phyloP scores from a whole-genome alignment of 164 flowering plant genomes.

The Magnolia changhungtana region DNA sequence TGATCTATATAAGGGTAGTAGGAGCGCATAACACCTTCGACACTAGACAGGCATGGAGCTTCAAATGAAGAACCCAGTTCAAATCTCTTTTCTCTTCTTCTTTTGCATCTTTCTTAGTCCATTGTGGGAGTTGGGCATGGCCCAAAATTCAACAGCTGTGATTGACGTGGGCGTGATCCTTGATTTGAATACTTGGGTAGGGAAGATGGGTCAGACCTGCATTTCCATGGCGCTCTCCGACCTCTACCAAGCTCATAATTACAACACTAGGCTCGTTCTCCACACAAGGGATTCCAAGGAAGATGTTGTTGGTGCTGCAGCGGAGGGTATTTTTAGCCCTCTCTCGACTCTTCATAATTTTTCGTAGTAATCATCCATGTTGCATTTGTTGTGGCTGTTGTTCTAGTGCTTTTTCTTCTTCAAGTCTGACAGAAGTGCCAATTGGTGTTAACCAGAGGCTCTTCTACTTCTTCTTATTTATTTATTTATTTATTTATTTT shows the following conservation, averaged over 20 bases:
- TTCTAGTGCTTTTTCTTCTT: too few species aligned
- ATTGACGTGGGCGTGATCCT: slow-evolving; percentile 17
- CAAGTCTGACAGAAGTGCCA: neutral
- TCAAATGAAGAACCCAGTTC: neutral
- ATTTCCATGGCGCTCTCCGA: slow-evolving; percentile 18
- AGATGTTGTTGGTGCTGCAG: slow-evolving; percentile 15
- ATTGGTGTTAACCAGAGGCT: neutral
- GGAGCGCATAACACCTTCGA: too few species aligned
- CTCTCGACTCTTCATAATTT: neutral
- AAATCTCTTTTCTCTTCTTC: neutral
- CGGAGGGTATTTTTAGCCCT: slow-evolving; percentile 2
- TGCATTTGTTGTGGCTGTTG: neutral
- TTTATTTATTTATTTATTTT: too few species aligned
- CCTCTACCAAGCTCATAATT: slow-evolving; percentile 8
- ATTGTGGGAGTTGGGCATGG: neutral
- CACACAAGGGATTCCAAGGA: slow-evolving; percentile 10
- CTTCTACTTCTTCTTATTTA: too few species aligned
- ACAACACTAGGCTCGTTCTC: slow-evolving; percentile 11
- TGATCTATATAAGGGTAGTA: too few species aligned
- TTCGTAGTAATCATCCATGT: neutral
- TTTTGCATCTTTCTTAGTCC: neutral
- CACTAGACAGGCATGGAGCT: neutral
- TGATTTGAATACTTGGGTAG: slow-evolving; percentile 10
- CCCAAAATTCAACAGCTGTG: neutral
- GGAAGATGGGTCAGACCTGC: slow-evolving; percentile 11